phyloP scores from a whole-genome alignment of 345 rosid genomes.

The Eucalyptus erythrocorys region DNA sequence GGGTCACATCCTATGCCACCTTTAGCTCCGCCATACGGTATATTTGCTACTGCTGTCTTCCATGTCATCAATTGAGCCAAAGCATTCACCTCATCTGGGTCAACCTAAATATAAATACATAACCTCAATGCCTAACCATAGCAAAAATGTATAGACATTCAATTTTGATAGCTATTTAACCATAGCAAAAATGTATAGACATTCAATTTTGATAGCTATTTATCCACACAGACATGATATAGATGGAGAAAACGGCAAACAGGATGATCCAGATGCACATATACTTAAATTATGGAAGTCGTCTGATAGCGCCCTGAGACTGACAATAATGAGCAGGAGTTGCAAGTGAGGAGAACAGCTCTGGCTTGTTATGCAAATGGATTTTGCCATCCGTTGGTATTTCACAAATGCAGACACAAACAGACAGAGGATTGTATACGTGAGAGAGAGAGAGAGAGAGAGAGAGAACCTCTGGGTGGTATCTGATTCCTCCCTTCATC shows the following conservation, averaged over 20 bases:
- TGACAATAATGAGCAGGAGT: background rate
- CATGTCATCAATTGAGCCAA: constrained; percentile 97
- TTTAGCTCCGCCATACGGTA: constrained; percentile 97
- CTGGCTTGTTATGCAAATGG: background rate
- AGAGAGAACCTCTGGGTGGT: constrained; percentile 75
- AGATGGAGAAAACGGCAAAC: background rate
- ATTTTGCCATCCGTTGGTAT: background rate
- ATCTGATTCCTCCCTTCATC: constrained; percentile 99
- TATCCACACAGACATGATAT: background rate
- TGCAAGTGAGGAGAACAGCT: background rate
- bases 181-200: background rate
- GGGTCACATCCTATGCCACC: constrained; percentile 96
- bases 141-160: background rate
- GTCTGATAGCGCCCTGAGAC: background rate
- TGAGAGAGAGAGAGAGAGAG: background rate
- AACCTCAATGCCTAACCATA: background rate
- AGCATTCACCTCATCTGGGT: constrained; percentile 96
- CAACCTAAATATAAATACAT: constrained; percentile 38
- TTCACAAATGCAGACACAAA: background rate
- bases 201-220: background rate
- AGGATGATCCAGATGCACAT: background rate
- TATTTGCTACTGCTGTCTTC: constrained; percentile 96
- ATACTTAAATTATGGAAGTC: background rate
- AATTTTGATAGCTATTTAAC: background rate
- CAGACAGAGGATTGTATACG: background rate